Evolutionary conservation across 352 stramenopile species (phyloP), one percentile per base, ranked within the genome.

Genomic region (Achlya hypogyna): DNA sequence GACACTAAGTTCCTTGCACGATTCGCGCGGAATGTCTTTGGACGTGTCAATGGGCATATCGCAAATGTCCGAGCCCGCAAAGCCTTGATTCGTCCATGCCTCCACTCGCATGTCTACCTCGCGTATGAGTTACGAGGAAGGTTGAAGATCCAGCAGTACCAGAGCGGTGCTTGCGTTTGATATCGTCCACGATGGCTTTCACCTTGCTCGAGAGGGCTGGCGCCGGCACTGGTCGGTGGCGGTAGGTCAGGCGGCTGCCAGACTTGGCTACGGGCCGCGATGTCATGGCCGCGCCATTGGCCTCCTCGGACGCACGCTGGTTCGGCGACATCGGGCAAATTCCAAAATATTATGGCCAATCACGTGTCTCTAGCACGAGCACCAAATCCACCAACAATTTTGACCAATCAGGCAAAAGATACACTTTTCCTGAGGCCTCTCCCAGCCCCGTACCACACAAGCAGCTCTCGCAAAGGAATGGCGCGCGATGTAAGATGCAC

Each of bases 11-110:
- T 95, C 77, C 31, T 77, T 84, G 71, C 77, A 86, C 53, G 86
- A 74, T 64, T 95, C 85, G 56, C 84, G 76, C 70, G 81, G 78
- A 54, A 96, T 78, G 6, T 70, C 64, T 38, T 86, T 84, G 4
- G 81, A 78, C 53, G 86, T 79, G 59, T 85, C 82, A 63, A 93
- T 64, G 47, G 78, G 76, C 70, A 91, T 72, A 31, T 91, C 84
- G 51, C 84, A 93, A 54, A 93, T 81, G 70, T 88, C 65, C 18
- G 82, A 91, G n/a, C 82, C 79, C 0, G 78, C 84, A 62, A 93
- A 93, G n/a, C 84, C 84, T 59, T 93, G 82, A 22, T 82, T 81
- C 45, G 78, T 77, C 84, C 84, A 93, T 18, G 69, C 63, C 23
- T 88, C 65, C 14, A 76, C 63, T 54, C 84, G 76, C 62, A 93